Conservation (phyloP, 2,329 filamentous ascomycete species). For the Amauroascus niger region DNA sequence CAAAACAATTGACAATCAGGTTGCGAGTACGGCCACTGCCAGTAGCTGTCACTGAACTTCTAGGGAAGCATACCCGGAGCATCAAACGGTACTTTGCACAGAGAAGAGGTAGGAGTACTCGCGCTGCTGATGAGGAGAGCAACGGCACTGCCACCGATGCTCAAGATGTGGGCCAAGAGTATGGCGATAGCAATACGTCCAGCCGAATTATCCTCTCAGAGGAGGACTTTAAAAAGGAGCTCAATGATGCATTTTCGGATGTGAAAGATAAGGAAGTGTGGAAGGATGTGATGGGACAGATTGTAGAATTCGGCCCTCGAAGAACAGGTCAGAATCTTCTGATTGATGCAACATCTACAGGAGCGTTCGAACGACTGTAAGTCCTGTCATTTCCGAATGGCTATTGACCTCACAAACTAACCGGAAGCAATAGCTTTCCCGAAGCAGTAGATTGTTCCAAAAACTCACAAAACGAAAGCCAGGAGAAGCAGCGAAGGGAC, state of each 20-base stretch:
- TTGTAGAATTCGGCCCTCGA: slow-evolving; percentile 82
- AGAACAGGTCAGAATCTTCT: slow-evolving; percentile 80
- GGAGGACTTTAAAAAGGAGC: slow-evolving; percentile 65
- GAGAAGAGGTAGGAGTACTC: slow-evolving; percentile 44
- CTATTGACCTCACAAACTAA: background rate
- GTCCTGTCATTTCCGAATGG: background rate
- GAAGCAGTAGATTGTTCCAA: background rate
- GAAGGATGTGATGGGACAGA: slow-evolving; percentile 65
- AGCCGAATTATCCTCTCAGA: slow-evolving; percentile 56
- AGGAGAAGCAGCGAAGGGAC: slow-evolving; percentile 20
- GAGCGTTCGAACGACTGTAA: slow-evolving; percentile 59
- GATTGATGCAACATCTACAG: slow-evolving; percentile 66
- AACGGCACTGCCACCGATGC: slow-evolving; percentile 14
- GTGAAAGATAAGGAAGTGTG: slow-evolving; percentile 68
- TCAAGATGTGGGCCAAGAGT: slow-evolving; percentile 35
- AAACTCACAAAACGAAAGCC: background rate
- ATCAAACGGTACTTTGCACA: slow-evolving; percentile 73
- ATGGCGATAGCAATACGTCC: slow-evolving; percentile 49
- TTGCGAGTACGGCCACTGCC: slow-evolving; percentile 73
- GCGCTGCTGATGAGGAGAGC: slow-evolving; percentile 24
- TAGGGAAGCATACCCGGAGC: slow-evolving; percentile 66
- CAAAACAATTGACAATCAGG: slow-evolving; percentile 72
- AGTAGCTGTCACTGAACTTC: slow-evolving; percentile 67
- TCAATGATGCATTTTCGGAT: slow-evolving; percentile 55
- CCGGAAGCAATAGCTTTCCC: slow-evolving; percentile 1